A percentile compares a stretch with the other conserved stretches of the same genome.
Evolutionary conservation across 768 basidiomycete species (phyloP).

Genomic region (Lentinus brumalis): DNA sequence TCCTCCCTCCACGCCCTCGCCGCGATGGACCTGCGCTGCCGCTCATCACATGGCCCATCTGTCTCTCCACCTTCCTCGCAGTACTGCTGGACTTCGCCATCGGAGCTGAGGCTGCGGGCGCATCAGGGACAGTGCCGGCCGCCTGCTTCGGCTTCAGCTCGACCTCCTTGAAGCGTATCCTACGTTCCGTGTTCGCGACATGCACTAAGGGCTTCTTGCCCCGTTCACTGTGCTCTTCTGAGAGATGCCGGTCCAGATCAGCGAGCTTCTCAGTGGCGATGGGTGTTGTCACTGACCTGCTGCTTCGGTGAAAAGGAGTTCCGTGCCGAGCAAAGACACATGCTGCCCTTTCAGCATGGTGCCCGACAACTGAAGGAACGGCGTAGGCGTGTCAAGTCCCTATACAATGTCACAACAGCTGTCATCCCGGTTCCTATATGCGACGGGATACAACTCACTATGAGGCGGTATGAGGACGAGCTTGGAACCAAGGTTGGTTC

Average conservation of each 20-base stretch:
- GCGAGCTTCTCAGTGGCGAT: slow-evolving; percentile 7
- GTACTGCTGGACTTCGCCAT: slow-evolving; percentile 8
- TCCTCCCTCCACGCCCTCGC: slow-evolving; percentile 17
- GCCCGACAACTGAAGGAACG: slow-evolving; percentile 76
- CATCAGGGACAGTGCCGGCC: not conserved
- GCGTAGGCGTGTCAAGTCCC: slow-evolving; percentile 79
- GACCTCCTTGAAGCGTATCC: slow-evolving; percentile 75
- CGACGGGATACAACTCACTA: slow-evolving; percentile 50
- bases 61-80: slow-evolving; percentile 16
- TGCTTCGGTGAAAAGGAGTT: slow-evolving; percentile 72
- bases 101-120: not conserved
- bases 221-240: slow-evolving; percentile 46
- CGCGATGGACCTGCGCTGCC: slow-evolving; percentile 13
- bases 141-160: slow-evolving; percentile 39
- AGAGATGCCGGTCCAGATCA: slow-evolving; percentile 9
- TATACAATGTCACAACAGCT: not conserved
- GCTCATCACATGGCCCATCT: slow-evolving; percentile 19
- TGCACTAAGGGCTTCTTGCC: slow-evolving; percentile 54
- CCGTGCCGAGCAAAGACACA: slow-evolving; percentile 69
- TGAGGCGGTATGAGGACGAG: slow-evolving; percentile 68
- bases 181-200: slow-evolving; percentile 63
- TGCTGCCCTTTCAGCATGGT: slow-evolving; percentile 73
- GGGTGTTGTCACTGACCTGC: slow-evolving; percentile 45
- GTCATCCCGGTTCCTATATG: not conserved
- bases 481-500: slow-evolving; percentile 78